Evolutionary conservation across 2,329 filamentous ascomycete genomes (phyloP), one percentile per base, ranked within the genome.

Genomic region (Orbilia oligospora): DNA sequence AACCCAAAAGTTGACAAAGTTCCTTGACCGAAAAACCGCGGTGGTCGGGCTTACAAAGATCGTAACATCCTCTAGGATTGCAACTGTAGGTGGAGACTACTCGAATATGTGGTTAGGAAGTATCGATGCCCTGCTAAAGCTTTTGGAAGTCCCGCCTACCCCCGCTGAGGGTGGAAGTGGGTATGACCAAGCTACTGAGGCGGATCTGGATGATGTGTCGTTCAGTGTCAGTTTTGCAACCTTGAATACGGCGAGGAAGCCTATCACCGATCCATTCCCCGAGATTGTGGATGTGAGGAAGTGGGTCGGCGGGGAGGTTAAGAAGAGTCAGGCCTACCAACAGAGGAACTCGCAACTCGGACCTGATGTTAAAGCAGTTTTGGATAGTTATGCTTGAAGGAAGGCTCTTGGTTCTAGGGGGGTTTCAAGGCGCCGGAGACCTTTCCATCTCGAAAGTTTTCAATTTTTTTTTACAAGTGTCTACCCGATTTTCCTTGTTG

Each of bases 191-290:
- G 65, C 76, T 14, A 67, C 70, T 9, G 96, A 98, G 83, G 91
- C 93, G 2, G 95, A 98, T 82, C 92, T 97, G 27, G 96, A 99
- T 82, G 96, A 99, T 84, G 90, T 97, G 81, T 91, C 93, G 30
- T 99, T 99, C 83, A 96, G 96, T 27, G 91, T 97, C 80, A 95
- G 94, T 8, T 99, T 97, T 85, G 98, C 96, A 0, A 91, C 93
- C 36, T 88, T 99, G 80, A 97, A 95, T 86, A 97, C 95, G 0
- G 96, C 95, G 86, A 93, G 91, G 84, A 90, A 90, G 76, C 87
- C 89, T 3, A 86, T 89, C 0, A 88, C 88, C 65, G 96, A 98
- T 83, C 92, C 94, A 20, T 98, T 94, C 87, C 92, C 94, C 0
- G 92, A 97, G 79, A 90, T 97, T 4, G 91, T 94, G 69, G 92